These are phyloP conservation scores for Scutellaria minor DNA, from an alignment of 257 asterid species.

Conservation along the genomic window DNA sequence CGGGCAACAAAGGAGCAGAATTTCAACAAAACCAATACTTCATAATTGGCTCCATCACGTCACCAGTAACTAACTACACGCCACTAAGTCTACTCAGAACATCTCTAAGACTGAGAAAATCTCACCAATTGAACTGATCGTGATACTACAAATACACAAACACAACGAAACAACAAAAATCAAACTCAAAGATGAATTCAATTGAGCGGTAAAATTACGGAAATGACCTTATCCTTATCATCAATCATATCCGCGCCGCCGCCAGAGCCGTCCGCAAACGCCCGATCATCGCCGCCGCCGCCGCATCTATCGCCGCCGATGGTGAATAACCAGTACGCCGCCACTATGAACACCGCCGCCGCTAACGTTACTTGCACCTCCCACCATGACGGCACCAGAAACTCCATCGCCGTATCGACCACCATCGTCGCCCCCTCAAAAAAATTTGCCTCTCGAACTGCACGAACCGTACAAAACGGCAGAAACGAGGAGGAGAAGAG, in stretches of 20 bases:
- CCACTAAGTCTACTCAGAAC: slow-evolving; percentile 29
- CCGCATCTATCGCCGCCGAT: slow-evolving; percentile 55
- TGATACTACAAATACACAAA: slow-evolving; percentile 27
- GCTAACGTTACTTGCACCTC: slow-evolving; percentile 79
- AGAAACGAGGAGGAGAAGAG: background rate
- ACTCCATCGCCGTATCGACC: slow-evolving; percentile 57
- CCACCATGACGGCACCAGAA: slow-evolving; percentile 87
- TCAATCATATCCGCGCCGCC: slow-evolving; percentile 44
- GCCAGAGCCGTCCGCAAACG: slow-evolving; percentile 34
- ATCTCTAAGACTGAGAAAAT: slow-evolving; percentile 12
- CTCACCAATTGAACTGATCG: slow-evolving; percentile 31
- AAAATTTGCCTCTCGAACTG: slow-evolving; percentile 13
- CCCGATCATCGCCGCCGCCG: slow-evolving; percentile 54
- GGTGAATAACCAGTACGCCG: slow-evolving; percentile 68
- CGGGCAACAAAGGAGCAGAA: slow-evolving; percentile 22
- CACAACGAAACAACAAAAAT: slow-evolving; percentile 13
- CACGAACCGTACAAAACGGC: slow-evolving; percentile 29
- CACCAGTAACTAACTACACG: slow-evolving; percentile 20
- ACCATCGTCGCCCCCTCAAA: slow-evolving; percentile 32
- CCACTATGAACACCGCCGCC: slow-evolving; percentile 67
- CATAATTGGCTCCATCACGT: slow-evolving; percentile 21
- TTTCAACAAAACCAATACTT: slow-evolving; percentile 16
- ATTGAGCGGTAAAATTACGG: slow-evolving; percentile 28
- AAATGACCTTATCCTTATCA: slow-evolving; percentile 58
- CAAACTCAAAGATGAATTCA: slow-evolving; percentile 27